Percentiles rank a stretch among this genome's conserved stretches.
These are phyloP conservation scores for Rhizoclosmatium hyalinum DNA, from an alignment of 371 early-diverging fungal genomes.

Conservation along the genomic window DNA sequence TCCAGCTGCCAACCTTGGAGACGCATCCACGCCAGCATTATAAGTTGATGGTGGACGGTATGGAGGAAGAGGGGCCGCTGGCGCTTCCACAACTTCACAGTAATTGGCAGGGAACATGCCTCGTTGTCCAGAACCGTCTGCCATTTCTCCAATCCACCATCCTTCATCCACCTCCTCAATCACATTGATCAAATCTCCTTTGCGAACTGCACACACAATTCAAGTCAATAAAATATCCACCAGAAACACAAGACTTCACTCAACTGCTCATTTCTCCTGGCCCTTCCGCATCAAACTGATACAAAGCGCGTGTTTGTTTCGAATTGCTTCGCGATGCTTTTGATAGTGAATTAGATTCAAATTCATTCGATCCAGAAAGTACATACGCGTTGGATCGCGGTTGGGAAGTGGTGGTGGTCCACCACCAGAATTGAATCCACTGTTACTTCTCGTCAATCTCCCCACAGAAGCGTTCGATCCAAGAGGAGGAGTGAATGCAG, in stretches of 20 bases:
- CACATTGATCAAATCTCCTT: constrained; percentile 56
- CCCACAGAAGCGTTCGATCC: background rate
- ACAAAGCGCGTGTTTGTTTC: constrained; percentile 50
- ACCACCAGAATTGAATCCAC: constrained; percentile 8
- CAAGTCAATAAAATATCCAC: background rate
- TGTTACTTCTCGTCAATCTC: background rate
- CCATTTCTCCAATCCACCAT: constrained; percentile 61
- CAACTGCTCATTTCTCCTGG: constrained; percentile 51
- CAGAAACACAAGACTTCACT: background rate
- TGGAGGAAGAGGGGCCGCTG: background rate
- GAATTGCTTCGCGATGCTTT: background rate
- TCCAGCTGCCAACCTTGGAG: background rate
- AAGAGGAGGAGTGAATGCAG: constrained; percentile 24
- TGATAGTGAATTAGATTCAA: too few species aligned
- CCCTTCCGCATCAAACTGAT: constrained; percentile 56
- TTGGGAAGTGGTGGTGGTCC: constrained; percentile 39
- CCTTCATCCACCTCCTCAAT: constrained; percentile 57
- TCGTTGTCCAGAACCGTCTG: constrained; percentile 40
- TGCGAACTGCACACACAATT: constrained; percentile 38
- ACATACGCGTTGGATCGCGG: constrained; percentile 29
- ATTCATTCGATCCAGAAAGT: too few species aligned
- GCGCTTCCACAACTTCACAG: constrained; percentile 18
- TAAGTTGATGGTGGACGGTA: background rate
- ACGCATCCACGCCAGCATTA: background rate
- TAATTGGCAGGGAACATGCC: constrained; percentile 65